Evolutionary conservation across 148 eudicot species (phyloP), one percentile per base, ranked within the genome.

Genomic region (Hydrangea macrophylla): DNA sequence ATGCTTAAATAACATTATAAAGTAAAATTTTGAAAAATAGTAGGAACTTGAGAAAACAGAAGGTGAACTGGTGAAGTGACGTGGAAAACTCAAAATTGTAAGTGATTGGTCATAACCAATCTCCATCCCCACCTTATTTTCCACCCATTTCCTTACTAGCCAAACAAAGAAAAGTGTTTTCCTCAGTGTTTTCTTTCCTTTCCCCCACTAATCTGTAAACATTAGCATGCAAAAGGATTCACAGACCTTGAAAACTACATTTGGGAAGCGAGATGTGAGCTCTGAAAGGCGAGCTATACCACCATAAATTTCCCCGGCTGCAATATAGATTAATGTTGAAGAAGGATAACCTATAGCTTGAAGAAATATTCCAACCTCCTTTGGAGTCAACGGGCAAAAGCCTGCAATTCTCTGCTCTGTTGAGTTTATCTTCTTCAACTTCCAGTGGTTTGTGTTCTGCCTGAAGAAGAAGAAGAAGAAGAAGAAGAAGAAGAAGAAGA

Each of bases 271-370:
- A 48, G 79, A 75, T 42, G 78, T 89, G 70, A 92, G 88, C 81
- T 92, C 96, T 28, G 83, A 79, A 59, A 92, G 84, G 72, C 78
- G 93, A 53, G 57, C 51, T 33, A 77, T 68, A 65, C 97, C 93
- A 69, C 97, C 97, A 78, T 89, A 92, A 66, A 92, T 92, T 78
- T 89, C 96, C 60, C 97, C 97, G 55, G 97, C 97, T 70, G 97
- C 97, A 65, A 92, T 78, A 75, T 92, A 92, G 64, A 92, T 84
- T 40, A 85, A 71, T 42, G 91, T 92, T 45, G 93, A 80, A 42
- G 86, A 64, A 67, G 93, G 83, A 72, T 87, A 92, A 60, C 93
- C 93, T 35, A 92, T 96, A 64, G 89, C 97, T 72, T 85, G 76
- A 65, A 92, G 89, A 70, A 92, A 92, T 68, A 84, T 69, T 36